Evolutionary conservation across 768 basidiomycete species (phyloP), one percentile per base, ranked within the genome.

Genomic region (Kwoniella europaea): DNA sequence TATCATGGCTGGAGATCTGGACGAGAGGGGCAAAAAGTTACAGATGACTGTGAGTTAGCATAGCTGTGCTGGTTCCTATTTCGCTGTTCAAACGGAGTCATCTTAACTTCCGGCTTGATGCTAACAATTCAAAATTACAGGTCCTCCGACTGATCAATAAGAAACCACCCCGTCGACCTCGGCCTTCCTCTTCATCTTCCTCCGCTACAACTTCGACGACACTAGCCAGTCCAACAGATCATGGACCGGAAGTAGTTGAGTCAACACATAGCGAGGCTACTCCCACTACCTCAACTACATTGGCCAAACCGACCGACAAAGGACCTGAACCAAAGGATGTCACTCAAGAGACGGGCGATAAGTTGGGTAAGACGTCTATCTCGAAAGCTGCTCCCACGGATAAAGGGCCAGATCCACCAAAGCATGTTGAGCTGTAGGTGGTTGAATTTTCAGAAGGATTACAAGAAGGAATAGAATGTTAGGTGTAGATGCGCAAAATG

Each of bases 1-100:
- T n/a, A 88, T 98, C 42, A 88, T 90, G 84, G 91, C 91, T 61
- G 88, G 85, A 75, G 94, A 98, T 84, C 90, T 98, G 89, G 91
- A 90, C 85, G 89, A 89, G 66, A 87, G 91, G 67, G 91, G 91
- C 29, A 91, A 91, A 87, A 87, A 87, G 55, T 85, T 97, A 44
- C 93, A 96, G 86, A 88, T 85, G 62, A 90, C 90, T 56, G 84
- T 84, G 63, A 68, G 79, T 76, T 16, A 5, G 3, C 13, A 24
- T 64, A 15, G n/a, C 56, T 35, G 3, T 10, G 46, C 46, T 50
- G 15, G 15, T 50, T 15, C 35, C 35, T 35, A 35, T 7, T 35
- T 35, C 35, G 35, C 29, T 29, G 29, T 29, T 29, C 29, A 29
- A 29, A 29, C 29, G 5, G 35, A 35, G 35, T 35, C 5, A 54